phyloP scores from a whole-genome alignment of 257 asterid species.

The Thymus mandschuricus region DNA sequence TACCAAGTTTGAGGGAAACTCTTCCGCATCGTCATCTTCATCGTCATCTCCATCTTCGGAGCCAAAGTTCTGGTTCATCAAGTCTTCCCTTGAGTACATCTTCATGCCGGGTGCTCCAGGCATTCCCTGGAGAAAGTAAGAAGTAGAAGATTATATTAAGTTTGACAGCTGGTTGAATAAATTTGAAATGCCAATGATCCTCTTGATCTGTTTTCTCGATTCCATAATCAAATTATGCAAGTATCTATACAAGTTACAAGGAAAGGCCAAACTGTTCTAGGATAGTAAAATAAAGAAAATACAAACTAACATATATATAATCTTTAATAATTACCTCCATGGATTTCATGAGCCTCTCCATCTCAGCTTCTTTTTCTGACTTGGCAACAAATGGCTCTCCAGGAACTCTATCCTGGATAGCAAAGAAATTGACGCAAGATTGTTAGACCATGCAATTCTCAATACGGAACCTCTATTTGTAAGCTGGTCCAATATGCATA shows the following conservation, averaged over 20 bases:
- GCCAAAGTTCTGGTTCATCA: slow-evolving; percentile 81
- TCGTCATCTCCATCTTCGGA: slow-evolving; percentile 72
- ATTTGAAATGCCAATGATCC: neutral
- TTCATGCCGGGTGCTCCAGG: slow-evolving; percentile 97
- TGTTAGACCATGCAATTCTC: slow-evolving; percentile 6
- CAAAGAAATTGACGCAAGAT: slow-evolving; percentile 21
- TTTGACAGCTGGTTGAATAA: neutral
- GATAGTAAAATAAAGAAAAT: too few relatives aligned
- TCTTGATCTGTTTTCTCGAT: neutral
- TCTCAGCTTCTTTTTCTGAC: slow-evolving; percentile 88
- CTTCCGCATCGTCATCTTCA: slow-evolving; percentile 65
- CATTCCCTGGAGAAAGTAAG: slow-evolving; percentile 60
- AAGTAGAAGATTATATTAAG: neutral
- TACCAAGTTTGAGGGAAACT: slow-evolving; percentile 73
- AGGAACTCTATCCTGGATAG: slow-evolving; percentile 69
- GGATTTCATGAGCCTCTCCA: slow-evolving; percentile 85
- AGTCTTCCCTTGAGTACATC: slow-evolving; percentile 93
- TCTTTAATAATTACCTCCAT: slow-evolving; percentile 64
- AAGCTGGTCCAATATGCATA: neutral
- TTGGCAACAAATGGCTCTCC: slow-evolving; percentile 88
- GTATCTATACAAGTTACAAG: too few relatives aligned
- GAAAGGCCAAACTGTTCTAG: too few relatives aligned
- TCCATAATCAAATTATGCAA: too few relatives aligned
- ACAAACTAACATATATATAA: too few relatives aligned
- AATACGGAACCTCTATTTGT: neutral